These are phyloP conservation scores for Penicillium paxilli DNA, from an alignment of 495 filamentous ascomycete species.

Conservation along the genomic window DNA sequence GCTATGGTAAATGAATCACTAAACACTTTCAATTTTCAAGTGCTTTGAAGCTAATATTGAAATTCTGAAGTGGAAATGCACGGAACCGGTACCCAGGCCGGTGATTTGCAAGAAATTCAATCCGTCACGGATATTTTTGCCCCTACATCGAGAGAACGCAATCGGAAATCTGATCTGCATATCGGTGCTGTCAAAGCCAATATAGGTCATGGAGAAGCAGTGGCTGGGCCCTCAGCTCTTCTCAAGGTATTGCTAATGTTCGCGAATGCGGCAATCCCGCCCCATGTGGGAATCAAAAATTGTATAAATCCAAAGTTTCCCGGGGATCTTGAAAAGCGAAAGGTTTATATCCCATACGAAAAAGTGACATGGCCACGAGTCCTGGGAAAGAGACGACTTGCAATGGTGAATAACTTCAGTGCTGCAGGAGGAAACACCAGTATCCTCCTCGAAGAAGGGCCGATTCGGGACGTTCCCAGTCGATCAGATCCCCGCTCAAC, in stretches of 20 bases:
- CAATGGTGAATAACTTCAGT: slow-evolving; percentile 40
- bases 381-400: slow-evolving; percentile 15
- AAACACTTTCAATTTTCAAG: too few relatives aligned
- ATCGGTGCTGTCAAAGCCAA: slow-evolving; percentile 42
- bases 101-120: slow-evolving; percentile 33
- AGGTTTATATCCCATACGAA: slow-evolving; percentile 29
- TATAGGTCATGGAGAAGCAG: slow-evolving; percentile 42
- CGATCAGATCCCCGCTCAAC: slow-evolving; percentile 8
- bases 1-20: too few relatives aligned
- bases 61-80: slow-evolving; percentile 57
- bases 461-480: slow-evolving; percentile 23
- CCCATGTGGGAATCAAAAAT: slow-evolving; percentile 40
- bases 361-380: not conserved
- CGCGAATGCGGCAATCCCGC: slow-evolving; percentile 1
- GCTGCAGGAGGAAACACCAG: slow-evolving; percentile 33
- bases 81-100: slow-evolving; percentile 47
- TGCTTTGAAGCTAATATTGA: too few relatives aligned
- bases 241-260: slow-evolving; percentile 10
- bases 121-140: slow-evolving; percentile 32
- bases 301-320: slow-evolving; percentile 37
- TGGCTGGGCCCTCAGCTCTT: slow-evolving; percentile 28
- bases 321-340: slow-evolving; percentile 17
- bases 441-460: slow-evolving; percentile 33
- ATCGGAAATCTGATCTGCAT: slow-evolving; percentile 9
- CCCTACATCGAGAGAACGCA: not conserved